Conservation (phyloP, 352 stramenopile genomes). For the Thraustotheca clavata region DNA sequence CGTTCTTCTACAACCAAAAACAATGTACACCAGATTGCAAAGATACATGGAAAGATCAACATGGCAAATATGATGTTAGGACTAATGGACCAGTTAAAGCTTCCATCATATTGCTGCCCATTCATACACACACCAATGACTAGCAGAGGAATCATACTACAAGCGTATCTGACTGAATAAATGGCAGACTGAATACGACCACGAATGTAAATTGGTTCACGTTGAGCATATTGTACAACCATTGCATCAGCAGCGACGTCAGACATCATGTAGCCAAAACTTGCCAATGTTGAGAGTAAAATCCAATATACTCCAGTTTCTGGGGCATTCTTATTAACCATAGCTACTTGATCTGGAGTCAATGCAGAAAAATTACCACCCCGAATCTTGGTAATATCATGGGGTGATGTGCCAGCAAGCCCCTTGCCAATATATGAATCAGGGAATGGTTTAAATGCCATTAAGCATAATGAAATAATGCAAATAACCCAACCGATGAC, state of each 20-base stretch:
- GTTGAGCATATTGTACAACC: slow-evolving; percentile 6
- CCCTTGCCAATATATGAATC: background rate
- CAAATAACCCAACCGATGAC: slow-evolving; percentile 21
- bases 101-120: slow-evolving; percentile 36
- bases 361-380: slow-evolving; percentile 29
- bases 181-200: slow-evolving; percentile 37
- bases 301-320: background rate
- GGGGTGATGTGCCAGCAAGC: background rate
- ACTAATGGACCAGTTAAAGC: slow-evolving; percentile 39
- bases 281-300: background rate
- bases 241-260: slow-evolving; percentile 1
- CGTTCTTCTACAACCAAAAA: slow-evolving; percentile 3
- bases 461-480: background rate
- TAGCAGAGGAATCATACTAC: slow-evolving; percentile 24
- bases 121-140: slow-evolving; percentile 26
- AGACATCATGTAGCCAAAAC: slow-evolving; percentile 11
- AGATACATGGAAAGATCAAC: background rate
- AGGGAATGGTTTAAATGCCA: slow-evolving; percentile 6
- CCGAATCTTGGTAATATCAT: slow-evolving; percentile 13
- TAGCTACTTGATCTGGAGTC: slow-evolving; percentile 8
- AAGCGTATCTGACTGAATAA: slow-evolving; percentile 38
- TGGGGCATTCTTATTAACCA: background rate
- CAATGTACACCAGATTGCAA: background rate
- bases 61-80: slow-evolving; percentile 36
- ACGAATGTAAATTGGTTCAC: slow-evolving; percentile 23